Conservation (phyloP, 495 filamentous ascomycete species). For the Penicilliopsis zonata region DNA sequence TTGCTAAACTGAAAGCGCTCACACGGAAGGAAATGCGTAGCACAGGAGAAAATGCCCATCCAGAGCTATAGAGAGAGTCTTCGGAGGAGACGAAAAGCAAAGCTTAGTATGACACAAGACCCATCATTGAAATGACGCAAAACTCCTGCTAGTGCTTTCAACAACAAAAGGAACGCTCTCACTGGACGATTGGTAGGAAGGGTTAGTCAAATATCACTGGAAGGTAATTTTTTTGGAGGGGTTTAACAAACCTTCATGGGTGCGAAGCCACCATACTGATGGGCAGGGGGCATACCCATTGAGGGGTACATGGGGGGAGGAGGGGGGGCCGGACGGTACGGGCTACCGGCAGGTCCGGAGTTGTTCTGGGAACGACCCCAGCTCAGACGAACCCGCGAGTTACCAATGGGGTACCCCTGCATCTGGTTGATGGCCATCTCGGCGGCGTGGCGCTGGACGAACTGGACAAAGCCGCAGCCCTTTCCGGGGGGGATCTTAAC, state of each 20-base stretch:
- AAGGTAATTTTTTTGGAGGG: slow-evolving; percentile 22
- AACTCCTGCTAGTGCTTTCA: slow-evolving; percentile 39
- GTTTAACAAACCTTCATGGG: slow-evolving; percentile 58
- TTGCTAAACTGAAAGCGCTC: slow-evolving; percentile 37
- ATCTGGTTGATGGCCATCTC: slow-evolving; percentile 99
- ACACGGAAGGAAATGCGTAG: slow-evolving; percentile 32
- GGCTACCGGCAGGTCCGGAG: slow-evolving; percentile 91
- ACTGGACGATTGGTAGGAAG: slow-evolving; percentile 8
- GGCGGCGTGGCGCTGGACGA: slow-evolving; percentile 95
- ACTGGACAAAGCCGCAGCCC: slow-evolving; percentile 98
- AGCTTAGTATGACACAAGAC: slow-evolving; percentile 32
- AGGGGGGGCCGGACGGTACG: slow-evolving; percentile 90
- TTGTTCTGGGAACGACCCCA: slow-evolving; percentile 99
- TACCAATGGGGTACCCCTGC: slow-evolving; percentile 99
- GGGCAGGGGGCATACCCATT: slow-evolving; percentile 68
- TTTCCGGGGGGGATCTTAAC: slow-evolving; percentile 99
- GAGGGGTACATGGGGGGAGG: slow-evolving; percentile 78
- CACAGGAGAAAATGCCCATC: slow-evolving; percentile 35
- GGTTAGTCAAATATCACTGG: neutral
- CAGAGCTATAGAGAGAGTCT: slow-evolving; percentile 33
- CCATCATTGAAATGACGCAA: slow-evolving; percentile 35
- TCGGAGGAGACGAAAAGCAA: slow-evolving; percentile 24
- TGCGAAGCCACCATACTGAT: slow-evolving; percentile 62
- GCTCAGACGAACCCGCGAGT: slow-evolving; percentile 91
- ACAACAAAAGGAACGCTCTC: slow-evolving; percentile 24